Evolutionary conservation across 345 rosid genomes (phyloP), one percentile per base, ranked within the genome.

Genomic region (Sonneratia caseolaris): DNA sequence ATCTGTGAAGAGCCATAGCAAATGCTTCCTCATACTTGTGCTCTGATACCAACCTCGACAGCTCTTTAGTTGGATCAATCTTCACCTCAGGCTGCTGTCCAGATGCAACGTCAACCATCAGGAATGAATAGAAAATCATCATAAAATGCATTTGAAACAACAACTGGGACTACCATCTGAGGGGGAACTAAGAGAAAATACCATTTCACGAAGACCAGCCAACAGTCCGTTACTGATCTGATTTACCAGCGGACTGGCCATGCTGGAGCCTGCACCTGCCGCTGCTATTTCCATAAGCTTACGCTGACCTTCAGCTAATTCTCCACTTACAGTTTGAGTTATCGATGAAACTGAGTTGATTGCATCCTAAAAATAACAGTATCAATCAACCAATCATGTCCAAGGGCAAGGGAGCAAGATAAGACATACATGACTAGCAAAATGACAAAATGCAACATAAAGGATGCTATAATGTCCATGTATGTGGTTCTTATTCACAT

Each of bases 11-110:
- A 18, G 88, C 96, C 5, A 77, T 74, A 7, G 83, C 78, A 69
- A 89, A 89, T 66, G 92, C 91, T 75, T 85, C 89, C 68, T 86
- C 96, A 49, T 81, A 89, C 77, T 86, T 87, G 71, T 64, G 74
- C 75, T 86, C 92, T 27, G 84, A 76, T 48, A 89, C 67, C 81
- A 87, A 77, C 76, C 86, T 81, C 15, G 82, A 79, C 36, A 89
- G 74, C 69, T 87, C 89, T 74, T 86, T 83, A 61, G 87, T 87
- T 48, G 92, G 92, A 86, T 89, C 89, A 71, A 84, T 6, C 6
- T 80, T 90, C 36, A 84, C 77, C 81, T 87, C 91, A 68, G 80
- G 82, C 84, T 81, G 79, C 62, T 73, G 53, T 4, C 69, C 21
- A 53, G 36, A 27, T 24, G 35, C 35, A 22, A 24, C 24, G n/a